Base-by-base conservation (phyloP, 495 filamentous ascomycete species). In the Jackrogersella multiformis region DNA sequence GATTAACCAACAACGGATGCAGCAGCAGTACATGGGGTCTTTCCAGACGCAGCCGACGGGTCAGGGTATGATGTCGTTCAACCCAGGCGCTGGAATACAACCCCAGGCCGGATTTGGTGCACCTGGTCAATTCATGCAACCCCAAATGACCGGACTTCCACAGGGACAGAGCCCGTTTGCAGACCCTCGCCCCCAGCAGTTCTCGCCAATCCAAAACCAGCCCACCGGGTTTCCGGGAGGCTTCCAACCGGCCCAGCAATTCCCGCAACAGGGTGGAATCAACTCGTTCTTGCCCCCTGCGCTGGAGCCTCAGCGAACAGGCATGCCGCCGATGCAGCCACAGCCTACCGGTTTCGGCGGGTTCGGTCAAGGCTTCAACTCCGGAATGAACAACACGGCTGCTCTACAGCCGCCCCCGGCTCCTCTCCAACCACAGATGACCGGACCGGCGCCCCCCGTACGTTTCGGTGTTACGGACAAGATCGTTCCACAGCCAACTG, bases 381-480 rank as follows among this genome's bases (percentile, higher is more conserved):
- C 72, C 39, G 74, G 76, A 12, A 72, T 80, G 15, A 77, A 81
- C 41, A 83, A 80, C 1, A 73, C 80, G 0, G 76, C 82, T n/a
- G 77, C 80, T 15, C 80, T 77, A 72, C 80, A 87, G 60, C 81
- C 82, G 54, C 81, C 80, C 5, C 12, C 55, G 1, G 64, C 72
- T 45, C 70, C 88, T 79, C 79, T 99, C 58, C 76, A 88, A 46
- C 88, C 95, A 30, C 95, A 99, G 77, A 90, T 93, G 82, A 99
- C 95, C 2, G 95, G 95, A 0, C 96, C 95, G n/a, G 80, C 95
- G 30, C 95, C 95, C 28, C 88, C 93, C 15, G 86, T 99, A 16
- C 83, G 93, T 64, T 99, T 99, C 71, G 95, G 95, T 20, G 89
- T 97, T 44, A 80, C 84, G 66, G 92, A 92, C 76, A 94, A 92